Evolutionary conservation across 2,329 filamentous ascomycete species (phyloP), one percentile per base, ranked within the genome.

Genomic region (Tympanopsis confertula): DNA sequence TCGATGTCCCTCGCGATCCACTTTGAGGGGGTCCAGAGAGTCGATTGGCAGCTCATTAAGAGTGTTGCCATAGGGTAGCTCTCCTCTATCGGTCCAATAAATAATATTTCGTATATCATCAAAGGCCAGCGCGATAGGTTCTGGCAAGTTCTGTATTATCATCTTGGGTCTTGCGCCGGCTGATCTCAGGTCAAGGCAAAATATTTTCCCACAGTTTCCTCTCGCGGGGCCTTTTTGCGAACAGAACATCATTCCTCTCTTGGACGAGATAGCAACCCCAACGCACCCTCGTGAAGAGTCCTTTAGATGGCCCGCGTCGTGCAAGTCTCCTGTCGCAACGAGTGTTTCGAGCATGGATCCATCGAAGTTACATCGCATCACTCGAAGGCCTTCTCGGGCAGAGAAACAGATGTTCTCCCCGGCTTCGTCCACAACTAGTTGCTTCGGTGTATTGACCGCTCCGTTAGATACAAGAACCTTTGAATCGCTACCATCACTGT

Each of bases 11-110:
- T n/a, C n/a, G n/a, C n/a, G n/a, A n/a, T n/a, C n/a, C n/a, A n/a
- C n/a, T n/a, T n/a, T n/a, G n/a, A n/a, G n/a, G n/a, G n/a, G n/a
- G n/a, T n/a, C n/a, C n/a, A n/a, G n/a, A n/a, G n/a, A n/a, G n/a
- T n/a, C n/a, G n/a, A n/a, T n/a, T n/a, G n/a, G n/a, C n/a, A n/a
- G n/a, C n/a, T n/a, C n/a, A n/a, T 75, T 73, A 40, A 78, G 43
- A 7, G 63, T 63, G 47, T 74, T 76, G 0, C 74, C 74, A 7
- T 52, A 48, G 0, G 73, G 73, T 1, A 67, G 50, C 44, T 78
- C 74, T 3, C 74, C 75, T 0, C 74, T 58, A 44, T 78, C 74
- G 0, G 74, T 76, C 74, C 74, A 78, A 50, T 72, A 78, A 18
- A 79, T 52, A 1, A 50, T 55, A 19, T 59, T 49, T 3, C 49